These are phyloP conservation scores for Puya raimondii DNA, from an alignment of 176 grass and related monocot species.

Conservation along the genomic window DNA sequence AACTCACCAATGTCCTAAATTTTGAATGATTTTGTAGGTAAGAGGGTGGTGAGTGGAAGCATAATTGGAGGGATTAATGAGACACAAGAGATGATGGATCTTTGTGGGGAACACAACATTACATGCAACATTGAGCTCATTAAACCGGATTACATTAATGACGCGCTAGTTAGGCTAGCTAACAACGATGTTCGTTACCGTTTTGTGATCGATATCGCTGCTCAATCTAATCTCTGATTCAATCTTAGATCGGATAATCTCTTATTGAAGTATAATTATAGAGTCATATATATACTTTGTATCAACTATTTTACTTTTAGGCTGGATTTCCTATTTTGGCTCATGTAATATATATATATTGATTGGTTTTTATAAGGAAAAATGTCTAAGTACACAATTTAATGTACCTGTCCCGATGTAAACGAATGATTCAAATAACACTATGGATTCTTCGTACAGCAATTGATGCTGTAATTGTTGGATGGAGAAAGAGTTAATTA, in stretches of 20 bases:
- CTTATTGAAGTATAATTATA: not conserved
- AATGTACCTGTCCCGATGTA: too few relatives aligned
- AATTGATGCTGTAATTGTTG: too few relatives aligned
- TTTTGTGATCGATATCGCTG: constrained; percentile 27
- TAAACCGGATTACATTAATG: constrained; percentile 16
- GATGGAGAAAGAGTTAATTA: too few relatives aligned
- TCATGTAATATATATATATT: too few relatives aligned
- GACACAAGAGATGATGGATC: constrained; percentile 24
- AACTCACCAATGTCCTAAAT: too few relatives aligned
- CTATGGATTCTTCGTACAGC: too few relatives aligned
- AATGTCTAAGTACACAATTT: too few relatives aligned
- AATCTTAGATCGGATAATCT: not conserved
- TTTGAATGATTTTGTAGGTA: not conserved
- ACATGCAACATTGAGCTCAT: constrained; percentile 24
- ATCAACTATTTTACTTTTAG: too few relatives aligned
- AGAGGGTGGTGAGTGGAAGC: constrained; percentile 19
- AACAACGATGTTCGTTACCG: constrained; percentile 28
- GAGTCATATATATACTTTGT: too few relatives aligned
- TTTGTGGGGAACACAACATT: constrained; percentile 15
- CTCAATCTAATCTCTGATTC: not conserved
- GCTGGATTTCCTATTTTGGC: too few relatives aligned
- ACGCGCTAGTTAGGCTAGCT: constrained; percentile 16
- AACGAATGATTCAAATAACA: too few relatives aligned
- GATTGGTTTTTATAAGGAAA: too few relatives aligned
- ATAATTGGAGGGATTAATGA: constrained; percentile 25